Base-by-base conservation (phyloP, 345 rosid species). In the Tarenaya hassleriana region DNA sequence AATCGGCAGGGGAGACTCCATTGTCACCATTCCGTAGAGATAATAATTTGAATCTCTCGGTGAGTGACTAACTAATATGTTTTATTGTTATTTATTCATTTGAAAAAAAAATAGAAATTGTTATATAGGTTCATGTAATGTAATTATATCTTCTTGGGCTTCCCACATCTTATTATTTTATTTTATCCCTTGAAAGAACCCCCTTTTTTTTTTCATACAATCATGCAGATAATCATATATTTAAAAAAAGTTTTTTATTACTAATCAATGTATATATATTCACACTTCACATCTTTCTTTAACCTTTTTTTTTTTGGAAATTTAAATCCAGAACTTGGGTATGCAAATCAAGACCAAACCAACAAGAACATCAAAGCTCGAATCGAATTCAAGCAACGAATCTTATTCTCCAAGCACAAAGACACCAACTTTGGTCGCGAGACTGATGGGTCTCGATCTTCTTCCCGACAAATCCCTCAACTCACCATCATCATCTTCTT, bases 391-490 rank as follows among this genome's bases (percentile, higher is more conserved):
- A 8, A 45, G 10, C 1, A 38, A 50, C 32, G 70, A 66, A 59
- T 38, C 64, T 19, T 56, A 73, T 55, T 84, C 98, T 16, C 92
- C 96, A 6, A 76, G 78, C 10, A 68, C 81, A 63, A 84, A 77
- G 71, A 82, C 94, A 14, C 98, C 98, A 20, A 86, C 70, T 44
- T 68, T 91, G 39, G 92, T 91, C 0, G 98, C 96, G 12, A 73
- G 96, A 49, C 83, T 91, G 18, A 91, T 91, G 98, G 98, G 98
- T 41, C 95, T 91, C 13, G 98, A 91, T 45, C 76, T 82, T 63
- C 85, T 82, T 43, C 95, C 98, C 1, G 92, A 78, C 15, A 61
- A 61, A 10, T 16, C 55, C 31, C 45, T 61, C 41, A 62, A 10
- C 48, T 80, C 87, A 16, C 75, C 91, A 10, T 72, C 80, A 40